Percentiles rank a stretch among this genome's conserved stretches.
These are phyloP conservation scores for Volutella citrinella DNA, from an alignment of 2,329 filamentous ascomycete species.

Conservation along the genomic window DNA sequence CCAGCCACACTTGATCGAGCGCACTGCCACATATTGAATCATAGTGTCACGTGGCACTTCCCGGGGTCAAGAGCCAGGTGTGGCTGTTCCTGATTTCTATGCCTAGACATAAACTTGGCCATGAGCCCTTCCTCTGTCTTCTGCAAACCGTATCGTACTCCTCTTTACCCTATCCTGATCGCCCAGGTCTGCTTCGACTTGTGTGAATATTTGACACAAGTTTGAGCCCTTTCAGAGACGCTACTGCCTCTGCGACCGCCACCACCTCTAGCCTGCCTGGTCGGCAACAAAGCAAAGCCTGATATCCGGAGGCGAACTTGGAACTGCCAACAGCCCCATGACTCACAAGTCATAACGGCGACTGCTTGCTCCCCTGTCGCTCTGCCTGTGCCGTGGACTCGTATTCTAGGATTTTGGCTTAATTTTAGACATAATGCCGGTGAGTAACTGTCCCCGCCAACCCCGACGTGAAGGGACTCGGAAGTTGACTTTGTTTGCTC, in stretches of 20 bases:
- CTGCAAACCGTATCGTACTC: slow-evolving; percentile 18
- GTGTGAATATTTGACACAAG: slow-evolving; percentile 18
- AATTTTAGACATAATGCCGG: slow-evolving; percentile 29
- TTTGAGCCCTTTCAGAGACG: slow-evolving; percentile 16
- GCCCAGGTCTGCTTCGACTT: slow-evolving; percentile 17
- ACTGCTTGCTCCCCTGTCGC: slow-evolving; percentile 20
- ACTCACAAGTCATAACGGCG: slow-evolving; percentile 23
- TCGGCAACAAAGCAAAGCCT: slow-evolving; percentile 14
- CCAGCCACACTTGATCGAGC: too few species aligned
- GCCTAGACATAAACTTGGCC: slow-evolving; percentile 24
- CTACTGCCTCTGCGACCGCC: slow-evolving; percentile 22
- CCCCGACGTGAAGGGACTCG: too few species aligned
- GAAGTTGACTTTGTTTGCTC: slow-evolving; percentile 17
- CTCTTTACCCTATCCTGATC: slow-evolving; percentile 21
- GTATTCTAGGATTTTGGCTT: too few species aligned
- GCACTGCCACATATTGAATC: slow-evolving; percentile 24
- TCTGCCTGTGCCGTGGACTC: too few species aligned
- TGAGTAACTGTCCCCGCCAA: slow-evolving; percentile 19
- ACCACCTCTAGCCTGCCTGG: slow-evolving; percentile 13
- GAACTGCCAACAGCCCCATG: slow-evolving; percentile 22
- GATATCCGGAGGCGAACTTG: slow-evolving; percentile 4
- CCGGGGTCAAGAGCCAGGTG: too few species aligned
- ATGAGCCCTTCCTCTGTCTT: slow-evolving; percentile 23
- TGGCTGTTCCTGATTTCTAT: slow-evolving; percentile 24
- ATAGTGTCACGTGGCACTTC: slow-evolving; percentile 19